Percentiles rank a stretch among this genome's conserved stretches.
Conservation (phyloP, 1,284 basidiomycete species). For the Phylloporus sp. region DNA sequence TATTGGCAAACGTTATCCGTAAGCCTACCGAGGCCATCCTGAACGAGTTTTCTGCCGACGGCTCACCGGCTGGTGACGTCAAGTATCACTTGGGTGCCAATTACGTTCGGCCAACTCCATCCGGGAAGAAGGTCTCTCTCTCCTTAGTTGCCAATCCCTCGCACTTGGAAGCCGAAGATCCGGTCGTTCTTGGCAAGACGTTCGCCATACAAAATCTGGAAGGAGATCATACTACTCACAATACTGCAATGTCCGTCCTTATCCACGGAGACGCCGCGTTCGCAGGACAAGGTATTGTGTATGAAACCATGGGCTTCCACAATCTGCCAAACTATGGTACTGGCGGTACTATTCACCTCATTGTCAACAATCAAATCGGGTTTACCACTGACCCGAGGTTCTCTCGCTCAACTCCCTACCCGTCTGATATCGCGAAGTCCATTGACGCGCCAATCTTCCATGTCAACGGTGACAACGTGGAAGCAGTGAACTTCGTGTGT, state of each 20-base stretch:
- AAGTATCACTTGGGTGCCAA: conserved; percentile 99
- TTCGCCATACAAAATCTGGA: conserved; percentile 97
- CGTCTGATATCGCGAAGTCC: conserved; percentile 98
- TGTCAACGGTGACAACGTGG: conserved; percentile 98
- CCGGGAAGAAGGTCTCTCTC: conserved; percentile 96
- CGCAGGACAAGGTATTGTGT: conserved; percentile 97
- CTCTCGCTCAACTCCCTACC: conserved; percentile 96
- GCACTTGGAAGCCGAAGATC: conserved; percentile 96
- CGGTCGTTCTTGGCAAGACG: conserved; percentile 97
- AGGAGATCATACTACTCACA: conserved; percentile 80
- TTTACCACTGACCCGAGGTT: conserved; percentile 99
- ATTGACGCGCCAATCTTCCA: conserved; percentile 99
- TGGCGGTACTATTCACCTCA: conserved; percentile 97
- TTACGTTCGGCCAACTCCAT: conserved; percentile 97
- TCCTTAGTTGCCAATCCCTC: conserved; percentile 99
- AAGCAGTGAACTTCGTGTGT: conserved; percentile 98
- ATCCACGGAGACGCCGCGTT: conserved; percentile 99
- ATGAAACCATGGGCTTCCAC: conserved; percentile 99
- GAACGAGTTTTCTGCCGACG: conserved; percentile 90
- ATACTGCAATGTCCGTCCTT: conserved; percentile 91
- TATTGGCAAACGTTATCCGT: conserved; percentile 97
- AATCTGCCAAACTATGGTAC: conserved; percentile 95
- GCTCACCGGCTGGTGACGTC: conserved; percentile 93
- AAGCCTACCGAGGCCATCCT: conserved; percentile 98
- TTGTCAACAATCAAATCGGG: conserved; percentile 99